Conservation (phyloP, 2,329 filamentous ascomycete species). For the Trichophyton benhamiae region DNA sequence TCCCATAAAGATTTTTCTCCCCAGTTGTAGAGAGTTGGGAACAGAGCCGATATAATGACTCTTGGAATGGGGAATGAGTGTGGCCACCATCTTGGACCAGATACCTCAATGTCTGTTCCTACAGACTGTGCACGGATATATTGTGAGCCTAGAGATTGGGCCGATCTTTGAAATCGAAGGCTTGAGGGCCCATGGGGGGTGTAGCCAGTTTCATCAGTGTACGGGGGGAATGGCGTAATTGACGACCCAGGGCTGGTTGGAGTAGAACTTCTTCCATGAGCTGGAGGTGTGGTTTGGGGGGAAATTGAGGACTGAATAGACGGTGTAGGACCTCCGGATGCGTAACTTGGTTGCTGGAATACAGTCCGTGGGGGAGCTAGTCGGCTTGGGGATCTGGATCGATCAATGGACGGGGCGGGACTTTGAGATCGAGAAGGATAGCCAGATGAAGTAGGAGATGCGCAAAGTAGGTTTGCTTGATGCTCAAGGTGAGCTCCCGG, state of each 20-base stretch:
- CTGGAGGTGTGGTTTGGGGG: slow-evolving; percentile 20
- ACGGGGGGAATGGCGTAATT: slow-evolving; percentile 50
- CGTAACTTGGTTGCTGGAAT: slow-evolving; percentile 29
- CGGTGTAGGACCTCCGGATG: slow-evolving; percentile 7
- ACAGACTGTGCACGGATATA: slow-evolving; percentile 31
- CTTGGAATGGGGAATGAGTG: slow-evolving; percentile 62
- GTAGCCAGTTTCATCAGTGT: slow-evolving; percentile 45
- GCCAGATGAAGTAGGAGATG: slow-evolving; percentile 25
- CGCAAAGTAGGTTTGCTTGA: slow-evolving; percentile 17
- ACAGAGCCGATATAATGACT: slow-evolving; percentile 59
- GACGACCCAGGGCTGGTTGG: slow-evolving; percentile 4
- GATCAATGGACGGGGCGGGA: slow-evolving; percentile 15
- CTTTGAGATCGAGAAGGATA: slow-evolving; percentile 24
- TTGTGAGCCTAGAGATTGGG: slow-evolving; percentile 38
- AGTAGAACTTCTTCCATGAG: neutral
- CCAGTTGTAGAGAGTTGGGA: slow-evolving; percentile 80
- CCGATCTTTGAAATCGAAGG: slow-evolving; percentile 43
- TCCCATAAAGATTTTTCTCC: slow-evolving; percentile 71
- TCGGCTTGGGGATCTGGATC: slow-evolving; percentile 26
- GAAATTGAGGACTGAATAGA: slow-evolving; percentile 19
- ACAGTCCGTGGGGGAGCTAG: slow-evolving; percentile 33
- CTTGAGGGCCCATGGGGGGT: slow-evolving; percentile 41
- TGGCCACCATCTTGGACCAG: slow-evolving; percentile 64
- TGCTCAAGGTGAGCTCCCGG: neutral
- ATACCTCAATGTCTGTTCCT: slow-evolving; percentile 27